Conservation (phyloP, 73 alveolate genomes). For the Uronychia setigera region DNA sequence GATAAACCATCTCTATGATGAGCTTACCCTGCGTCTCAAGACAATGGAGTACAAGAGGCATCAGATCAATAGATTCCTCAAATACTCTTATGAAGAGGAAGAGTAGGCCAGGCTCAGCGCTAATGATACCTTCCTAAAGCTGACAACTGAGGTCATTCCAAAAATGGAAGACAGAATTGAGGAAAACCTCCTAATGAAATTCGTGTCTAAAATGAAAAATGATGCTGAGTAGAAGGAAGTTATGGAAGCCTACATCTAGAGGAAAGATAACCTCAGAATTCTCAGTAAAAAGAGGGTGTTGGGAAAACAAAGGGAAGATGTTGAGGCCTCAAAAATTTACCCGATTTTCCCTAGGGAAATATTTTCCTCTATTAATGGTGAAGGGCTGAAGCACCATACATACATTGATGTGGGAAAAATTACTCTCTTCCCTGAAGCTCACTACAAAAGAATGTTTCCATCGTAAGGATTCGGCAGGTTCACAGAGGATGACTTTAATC, state of each 20-base stretch:
- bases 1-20: too few species aligned
- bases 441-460: constrained; percentile 66
- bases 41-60: too few species aligned
- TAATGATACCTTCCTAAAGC: constrained; percentile 25
- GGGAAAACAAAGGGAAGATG: background rate
- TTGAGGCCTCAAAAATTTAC: background rate
- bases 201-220: constrained; percentile 22
- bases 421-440: constrained; percentile 46
- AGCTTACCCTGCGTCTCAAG: too few species aligned
- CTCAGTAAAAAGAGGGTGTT: constrained; percentile 15
- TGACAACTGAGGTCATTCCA: constrained; percentile 56
- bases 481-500: constrained; percentile 25
- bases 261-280: constrained; percentile 51
- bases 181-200: constrained; percentile 21
- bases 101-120: too few species aligned
- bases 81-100: too few species aligned
- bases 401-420: constrained; percentile 59
- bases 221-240: constrained; percentile 50
- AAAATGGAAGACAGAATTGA: constrained; percentile 54
- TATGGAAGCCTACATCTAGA: constrained; percentile 24
- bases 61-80: too few species aligned
- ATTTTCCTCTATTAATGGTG: constrained; percentile 36
- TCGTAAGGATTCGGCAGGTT: constrained; percentile 46
- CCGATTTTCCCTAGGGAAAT: background rate
- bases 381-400: constrained; percentile 53